A percentile compares a stretch with the other conserved stretches of the same genome.
Evolutionary conservation across 140 eudicot genomes (phyloP).

Genomic region (Bidens hawaiensis): DNA sequence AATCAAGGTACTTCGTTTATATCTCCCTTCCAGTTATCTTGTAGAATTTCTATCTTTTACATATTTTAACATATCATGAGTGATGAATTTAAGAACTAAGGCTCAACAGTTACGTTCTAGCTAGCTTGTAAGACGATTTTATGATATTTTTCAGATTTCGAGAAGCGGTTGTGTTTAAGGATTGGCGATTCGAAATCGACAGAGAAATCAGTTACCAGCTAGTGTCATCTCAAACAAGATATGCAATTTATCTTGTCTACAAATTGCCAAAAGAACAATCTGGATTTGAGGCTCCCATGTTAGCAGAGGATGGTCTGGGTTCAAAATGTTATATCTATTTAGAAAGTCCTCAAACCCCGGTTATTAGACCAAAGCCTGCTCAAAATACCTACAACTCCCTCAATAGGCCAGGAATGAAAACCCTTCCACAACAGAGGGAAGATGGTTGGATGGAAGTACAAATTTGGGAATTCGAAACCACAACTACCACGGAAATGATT

Average conservation of each 20-base stretch:
- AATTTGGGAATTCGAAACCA: background rate
- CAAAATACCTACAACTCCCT: background rate
- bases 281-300: background rate
- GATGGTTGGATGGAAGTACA: slow-evolving; percentile 14
- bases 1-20: slow-evolving; percentile 8
- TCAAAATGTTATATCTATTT: slow-evolving; percentile 2
- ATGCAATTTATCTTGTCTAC: slow-evolving; percentile 17
- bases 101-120: no score
- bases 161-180: background rate
- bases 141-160: slow-evolving; percentile 9
- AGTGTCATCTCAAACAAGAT: slow-evolving; percentile 5
- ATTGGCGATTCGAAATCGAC: no score
- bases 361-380: background rate
- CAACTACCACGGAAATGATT: background rate
- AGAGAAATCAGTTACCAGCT: no score
- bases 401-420: background rate
- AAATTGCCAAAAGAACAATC: background rate
- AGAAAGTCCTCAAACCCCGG: slow-evolving; percentile 12
- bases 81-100: no score
- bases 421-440: background rate
- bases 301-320: background rate
- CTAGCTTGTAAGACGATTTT: no score
- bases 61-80: no score
- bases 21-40: background rate
- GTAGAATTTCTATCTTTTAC: background rate